Evolutionary conservation across 495 filamentous ascomycete genomes (phyloP).

Genomic region (Penicillium manginii): DNA sequence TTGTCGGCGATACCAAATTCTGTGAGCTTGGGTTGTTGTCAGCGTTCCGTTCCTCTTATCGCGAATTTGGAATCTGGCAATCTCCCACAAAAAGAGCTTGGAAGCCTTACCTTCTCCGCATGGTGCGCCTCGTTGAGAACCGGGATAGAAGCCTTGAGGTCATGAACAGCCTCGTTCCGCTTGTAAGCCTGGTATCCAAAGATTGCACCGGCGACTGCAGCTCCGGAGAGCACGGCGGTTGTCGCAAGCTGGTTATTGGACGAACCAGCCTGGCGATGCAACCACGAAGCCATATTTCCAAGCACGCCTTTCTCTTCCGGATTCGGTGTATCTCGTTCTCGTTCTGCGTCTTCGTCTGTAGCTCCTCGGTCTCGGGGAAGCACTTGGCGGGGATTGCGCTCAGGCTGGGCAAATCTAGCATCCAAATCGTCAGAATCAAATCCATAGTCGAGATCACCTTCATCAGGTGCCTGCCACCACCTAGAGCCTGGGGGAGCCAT

Average conservation of each 20-base stretch:
- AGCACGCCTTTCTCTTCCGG: conserved; percentile 20
- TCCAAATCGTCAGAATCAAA: conserved; percentile 37
- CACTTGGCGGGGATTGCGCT: conserved; percentile 13
- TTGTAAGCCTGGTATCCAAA: conserved; percentile 71
- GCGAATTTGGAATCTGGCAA: background rate
- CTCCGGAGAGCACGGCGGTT: conserved; percentile 75
- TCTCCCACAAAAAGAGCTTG: background rate
- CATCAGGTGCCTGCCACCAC: conserved; percentile 31
- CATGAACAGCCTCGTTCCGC: conserved; percentile 62
- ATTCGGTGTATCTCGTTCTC: conserved; percentile 4
- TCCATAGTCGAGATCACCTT: conserved; percentile 34
- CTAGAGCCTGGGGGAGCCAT: conserved; percentile 25
- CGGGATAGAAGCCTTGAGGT: conserved; percentile 77
- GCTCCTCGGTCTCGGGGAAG: conserved; percentile 10
- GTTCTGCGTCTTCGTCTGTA: conserved; percentile 3
- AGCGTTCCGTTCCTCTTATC: conserved; percentile 8
- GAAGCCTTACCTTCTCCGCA: conserved; percentile 39
- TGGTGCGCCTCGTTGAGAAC: conserved; percentile 47
- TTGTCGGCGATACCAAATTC: conserved; percentile 70
- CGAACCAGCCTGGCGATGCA: conserved; percentile 55
- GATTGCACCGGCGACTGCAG: conserved; percentile 71
- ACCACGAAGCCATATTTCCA: conserved; percentile 58
- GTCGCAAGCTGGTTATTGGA: conserved; percentile 70
- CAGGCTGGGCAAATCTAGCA: conserved; percentile 26
- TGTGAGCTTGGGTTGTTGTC: conserved; percentile 61